Conservation (phyloP, 1,139 yeast genomes). For the Debaryomyces robertsiae region DNA sequence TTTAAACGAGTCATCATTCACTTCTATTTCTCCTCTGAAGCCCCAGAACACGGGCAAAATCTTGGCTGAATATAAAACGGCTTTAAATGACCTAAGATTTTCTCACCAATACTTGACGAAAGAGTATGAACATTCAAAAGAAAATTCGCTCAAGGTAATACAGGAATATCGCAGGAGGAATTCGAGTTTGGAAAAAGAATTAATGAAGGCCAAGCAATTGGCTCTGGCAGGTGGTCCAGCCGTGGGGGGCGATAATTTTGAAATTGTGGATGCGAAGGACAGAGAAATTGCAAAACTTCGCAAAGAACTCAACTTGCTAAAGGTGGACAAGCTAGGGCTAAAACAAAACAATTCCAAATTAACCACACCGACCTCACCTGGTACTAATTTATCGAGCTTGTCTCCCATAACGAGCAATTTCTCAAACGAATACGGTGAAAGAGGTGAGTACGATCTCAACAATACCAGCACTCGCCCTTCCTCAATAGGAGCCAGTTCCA, state of each 20-base stretch:
- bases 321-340: constrained; percentile 51
- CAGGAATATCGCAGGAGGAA: constrained; percentile 53
- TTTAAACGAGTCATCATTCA: constrained; percentile 29
- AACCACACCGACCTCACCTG: constrained; percentile 15
- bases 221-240: constrained; percentile 11
- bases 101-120: constrained; percentile 63
- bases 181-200: constrained; percentile 46
- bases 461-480: constrained; percentile 23
- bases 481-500: constrained; percentile 19
- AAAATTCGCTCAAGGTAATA: constrained; percentile 48
- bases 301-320: constrained; percentile 50
- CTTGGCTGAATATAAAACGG: constrained; percentile 51
- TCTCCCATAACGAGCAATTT: constrained; percentile 27
- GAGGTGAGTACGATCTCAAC: constrained; percentile 19
- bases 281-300: constrained; percentile 49
- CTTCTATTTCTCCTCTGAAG: constrained; percentile 28
- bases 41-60: constrained; percentile 27
- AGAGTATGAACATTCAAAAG: constrained; percentile 61
- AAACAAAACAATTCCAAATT: constrained; percentile 15
- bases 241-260: constrained; percentile 6
- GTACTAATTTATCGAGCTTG: constrained; percentile 15
- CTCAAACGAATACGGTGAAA: constrained; percentile 15
- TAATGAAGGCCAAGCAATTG: constrained; percentile 28
- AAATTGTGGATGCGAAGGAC: constrained; percentile 38
- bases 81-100: constrained; percentile 61